Evolutionary conservation across 2,329 filamentous ascomycete genomes (phyloP).

Genomic region (Microdochium trichocladiopsis): DNA sequence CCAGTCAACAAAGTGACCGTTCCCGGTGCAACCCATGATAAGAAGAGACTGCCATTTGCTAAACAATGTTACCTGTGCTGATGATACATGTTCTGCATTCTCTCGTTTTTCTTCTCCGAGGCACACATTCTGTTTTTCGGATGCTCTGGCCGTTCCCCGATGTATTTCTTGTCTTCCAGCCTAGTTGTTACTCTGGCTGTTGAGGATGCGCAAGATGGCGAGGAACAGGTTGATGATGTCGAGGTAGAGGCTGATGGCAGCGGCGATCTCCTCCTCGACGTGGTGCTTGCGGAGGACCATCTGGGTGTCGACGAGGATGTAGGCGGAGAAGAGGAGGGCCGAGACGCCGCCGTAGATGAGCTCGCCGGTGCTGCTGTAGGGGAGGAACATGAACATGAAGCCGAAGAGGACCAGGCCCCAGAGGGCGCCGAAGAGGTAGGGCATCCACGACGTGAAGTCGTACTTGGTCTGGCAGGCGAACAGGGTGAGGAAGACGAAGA

Average conservation of each 20-base stretch:
- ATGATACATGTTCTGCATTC: no score
- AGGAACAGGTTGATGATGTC: constrained; percentile 97
- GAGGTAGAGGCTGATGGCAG: constrained; percentile 88
- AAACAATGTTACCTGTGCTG: no score
- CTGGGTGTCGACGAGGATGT: constrained; percentile 96
- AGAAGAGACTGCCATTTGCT: no score
- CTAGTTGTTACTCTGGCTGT: constrained; percentile 82
- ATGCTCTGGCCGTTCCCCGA: no score
- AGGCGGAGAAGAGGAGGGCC: constrained; percentile 86
- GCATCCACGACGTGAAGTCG: constrained; percentile 96
- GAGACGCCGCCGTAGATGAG: constrained; percentile 76
- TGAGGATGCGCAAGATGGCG: constrained; percentile 89
- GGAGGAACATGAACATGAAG: constrained; percentile 88
- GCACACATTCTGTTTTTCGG: no score
- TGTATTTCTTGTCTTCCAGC: not conserved
- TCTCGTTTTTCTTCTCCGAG: no score
- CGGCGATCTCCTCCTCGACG: constrained; percentile 96
- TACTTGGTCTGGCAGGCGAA: constrained; percentile 98
- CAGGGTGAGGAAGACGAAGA: constrained; percentile 71
- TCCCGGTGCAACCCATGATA: no score
- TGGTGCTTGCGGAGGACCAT: constrained; percentile 93
- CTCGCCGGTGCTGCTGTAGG: constrained; percentile 72
- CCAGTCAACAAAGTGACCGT: no score
- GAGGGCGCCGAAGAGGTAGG: constrained; percentile 83
- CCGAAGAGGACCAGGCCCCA: constrained; percentile 91